phyloP scores from a whole-genome alignment of 495 filamentous ascomycete species.

The Aspergillus bertholletiae region DNA sequence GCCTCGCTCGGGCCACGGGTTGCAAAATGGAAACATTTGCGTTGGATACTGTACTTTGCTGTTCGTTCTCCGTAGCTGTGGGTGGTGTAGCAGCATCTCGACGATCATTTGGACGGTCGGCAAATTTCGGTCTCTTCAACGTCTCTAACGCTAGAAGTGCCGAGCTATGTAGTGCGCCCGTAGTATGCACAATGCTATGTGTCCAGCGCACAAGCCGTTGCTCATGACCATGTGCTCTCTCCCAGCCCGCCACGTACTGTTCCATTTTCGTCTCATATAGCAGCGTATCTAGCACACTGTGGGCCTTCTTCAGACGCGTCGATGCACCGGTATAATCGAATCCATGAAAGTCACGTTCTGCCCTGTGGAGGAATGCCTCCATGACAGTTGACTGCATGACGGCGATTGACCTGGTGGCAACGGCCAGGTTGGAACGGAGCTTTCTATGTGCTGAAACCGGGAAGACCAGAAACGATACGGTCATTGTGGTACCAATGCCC shows the following conservation, averaged over 20 bases:
- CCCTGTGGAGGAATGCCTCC: conserved; percentile 77
- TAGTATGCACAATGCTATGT: conserved; percentile 81
- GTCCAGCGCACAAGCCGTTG: conserved; percentile 77
- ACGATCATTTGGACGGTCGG: conserved; percentile 4
- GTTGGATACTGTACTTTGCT: too few relatives aligned
- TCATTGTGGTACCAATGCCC: conserved; percentile 70
- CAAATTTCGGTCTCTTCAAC: conserved; percentile 54
- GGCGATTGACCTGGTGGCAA: conserved; percentile 69
- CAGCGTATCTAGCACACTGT: conserved; percentile 70
- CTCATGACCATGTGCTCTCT: conserved; percentile 76
- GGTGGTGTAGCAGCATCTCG: conserved; percentile 2
- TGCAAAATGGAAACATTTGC: too few relatives aligned
- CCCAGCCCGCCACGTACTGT: conserved; percentile 78
- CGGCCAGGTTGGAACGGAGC: conserved; percentile 71
- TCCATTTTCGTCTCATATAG: conserved; percentile 86
- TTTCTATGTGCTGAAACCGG: conserved; percentile 75
- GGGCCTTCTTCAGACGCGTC: conserved; percentile 62
- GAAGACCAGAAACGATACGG: conserved; percentile 75
- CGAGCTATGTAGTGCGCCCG: conserved; percentile 87
- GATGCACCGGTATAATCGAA: conserved; percentile 61
- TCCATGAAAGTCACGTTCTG: conserved; percentile 69
- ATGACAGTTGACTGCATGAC: conserved; percentile 81
- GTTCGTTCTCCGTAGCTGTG: conserved; percentile 5
- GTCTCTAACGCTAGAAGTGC: conserved; percentile 85
- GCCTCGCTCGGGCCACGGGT: too few relatives aligned